Base-by-base conservation (phyloP, 2,329 filamentous ascomycete species). In the Dryadomyces quercus-mongolicae region DNA sequence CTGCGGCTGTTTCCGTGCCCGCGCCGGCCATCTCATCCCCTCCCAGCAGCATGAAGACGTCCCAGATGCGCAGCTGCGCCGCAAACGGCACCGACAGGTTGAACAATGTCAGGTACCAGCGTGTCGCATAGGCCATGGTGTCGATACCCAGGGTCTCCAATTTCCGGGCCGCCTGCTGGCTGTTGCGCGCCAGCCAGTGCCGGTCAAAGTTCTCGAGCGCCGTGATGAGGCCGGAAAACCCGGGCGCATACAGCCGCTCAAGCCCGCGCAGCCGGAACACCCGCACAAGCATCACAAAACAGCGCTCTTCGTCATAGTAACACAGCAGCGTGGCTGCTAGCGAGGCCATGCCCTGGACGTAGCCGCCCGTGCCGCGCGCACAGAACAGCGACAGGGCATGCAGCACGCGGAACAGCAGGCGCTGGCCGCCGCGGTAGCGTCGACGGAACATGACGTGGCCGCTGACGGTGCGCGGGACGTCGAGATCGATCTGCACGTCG, bases 21-120 rank as follows among this genome's bases (percentile, higher is more conserved):
- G 6, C 22, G 8, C 2, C 51, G 44, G 15, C 36, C 2, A 47
- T 48, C 18, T 49, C 51, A 36, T 46, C 52, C 12, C 92, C 88
- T 49, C 92, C 93, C 13, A 97, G 80, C 15, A 98, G 81, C 80
- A 98, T 89, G 70, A 97, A 97, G 1, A 96, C 87, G 65, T 98
- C 93, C 93, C 93, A 98, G 16, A 98, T 86, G 50, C 93, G 86
- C 40, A 98, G 82, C 68, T 97, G 93, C 3, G 92, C 91, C 0
- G 88, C 80, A 63, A 97, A 98, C 0, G 93, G 93, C 52, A 98
- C 88, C 16, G 89, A 94, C 64, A 97, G 86, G 69, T 97, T 97
- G 77, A 98, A 98, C 9, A 98, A 75, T 2, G 93, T 98, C 52
- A 98, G 76, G 66, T 98, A 98, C 93, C 93, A 98, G 52, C 91